Conservation (phyloP, 441 rosid genomes). For the Populus hybrid region DNA sequence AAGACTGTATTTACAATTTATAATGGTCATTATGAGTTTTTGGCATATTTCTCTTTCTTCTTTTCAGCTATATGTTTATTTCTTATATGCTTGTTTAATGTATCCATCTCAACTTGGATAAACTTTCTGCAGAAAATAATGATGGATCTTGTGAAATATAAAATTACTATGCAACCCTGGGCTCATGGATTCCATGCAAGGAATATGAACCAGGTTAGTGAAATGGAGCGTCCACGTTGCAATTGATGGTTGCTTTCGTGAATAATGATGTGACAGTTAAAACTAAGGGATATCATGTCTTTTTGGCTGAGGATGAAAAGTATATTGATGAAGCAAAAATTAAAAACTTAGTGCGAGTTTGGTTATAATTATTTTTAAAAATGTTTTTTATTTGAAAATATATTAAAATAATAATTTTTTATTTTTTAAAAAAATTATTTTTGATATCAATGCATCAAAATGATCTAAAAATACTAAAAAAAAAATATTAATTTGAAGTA, state of each 20-base stretch:
- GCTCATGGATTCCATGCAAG: background rate
- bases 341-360: fast-evolving
- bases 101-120: slow-evolving; percentile 1
- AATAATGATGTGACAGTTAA: background rate
- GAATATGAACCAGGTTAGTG: slow-evolving; percentile 8
- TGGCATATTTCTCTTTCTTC: too few species aligned
- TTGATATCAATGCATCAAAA: too few species aligned
- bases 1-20: too few species aligned
- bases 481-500: too few species aligned
- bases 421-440: too few species aligned
- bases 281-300: background rate
- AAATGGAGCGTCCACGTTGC: background rate
- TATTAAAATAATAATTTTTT: too few species aligned
- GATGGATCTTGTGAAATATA: slow-evolving; percentile 16
- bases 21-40: too few species aligned
- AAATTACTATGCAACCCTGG: background rate
- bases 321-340: background rate
- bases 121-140: slow-evolving; percentile 15
- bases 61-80: too few species aligned
- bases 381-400: too few species aligned
- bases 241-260: background rate
- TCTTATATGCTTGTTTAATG: too few species aligned
- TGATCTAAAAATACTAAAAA: too few species aligned
- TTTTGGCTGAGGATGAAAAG: background rate
- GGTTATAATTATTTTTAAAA: too few species aligned